Conservation (phyloP, 1,139 yeast genomes). For the Yamadazyma kanchanaburiensis region DNA sequence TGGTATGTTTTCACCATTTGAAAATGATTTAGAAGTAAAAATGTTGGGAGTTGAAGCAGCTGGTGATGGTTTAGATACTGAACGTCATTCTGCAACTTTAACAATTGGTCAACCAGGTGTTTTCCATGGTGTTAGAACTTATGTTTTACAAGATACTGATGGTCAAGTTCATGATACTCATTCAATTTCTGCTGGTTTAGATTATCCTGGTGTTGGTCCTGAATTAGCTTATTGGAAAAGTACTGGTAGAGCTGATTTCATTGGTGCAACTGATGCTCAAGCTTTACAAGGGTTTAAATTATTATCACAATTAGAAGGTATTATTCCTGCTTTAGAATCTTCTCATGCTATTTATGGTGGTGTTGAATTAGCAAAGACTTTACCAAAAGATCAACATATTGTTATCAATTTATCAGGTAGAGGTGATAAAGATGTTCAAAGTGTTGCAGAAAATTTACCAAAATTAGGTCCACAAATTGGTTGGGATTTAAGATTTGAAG, state of each 20-base stretch:
- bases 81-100: slow-evolving; percentile 86
- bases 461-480: slow-evolving; percentile 83
- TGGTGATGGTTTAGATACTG: slow-evolving; percentile 92
- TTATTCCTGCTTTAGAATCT: slow-evolving; percentile 96
- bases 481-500: slow-evolving; percentile 93
- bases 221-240: slow-evolving; percentile 95
- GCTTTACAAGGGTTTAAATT: slow-evolving; percentile 88
- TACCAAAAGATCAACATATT: slow-evolving; percentile 75
- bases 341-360: slow-evolving; percentile 96
- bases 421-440: slow-evolving; percentile 98
- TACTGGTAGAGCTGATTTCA: slow-evolving; percentile 85
- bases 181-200: slow-evolving; percentile 97
- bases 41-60: slow-evolving; percentile 97
- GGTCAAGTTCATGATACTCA: slow-evolving; percentile 98
- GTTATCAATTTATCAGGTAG: slow-evolving; percentile 93
- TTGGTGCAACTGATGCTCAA: slow-evolving; percentile 87
- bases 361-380: slow-evolving; percentile 78
- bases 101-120: slow-evolving; percentile 95
- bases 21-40: slow-evolving; percentile 70
- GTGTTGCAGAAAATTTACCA: slow-evolving; percentile 93
- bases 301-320: slow-evolving; percentile 92
- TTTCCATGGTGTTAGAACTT: slow-evolving; percentile 95
- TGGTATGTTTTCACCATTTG: slow-evolving; percentile 94
- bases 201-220: slow-evolving; percentile 99
- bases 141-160: slow-evolving; percentile 82